Percentiles rank a stretch among this genome's conserved stretches.
phyloP scores from a whole-genome alignment of 441 rosid species.

The Eutrema salsugineum region DNA sequence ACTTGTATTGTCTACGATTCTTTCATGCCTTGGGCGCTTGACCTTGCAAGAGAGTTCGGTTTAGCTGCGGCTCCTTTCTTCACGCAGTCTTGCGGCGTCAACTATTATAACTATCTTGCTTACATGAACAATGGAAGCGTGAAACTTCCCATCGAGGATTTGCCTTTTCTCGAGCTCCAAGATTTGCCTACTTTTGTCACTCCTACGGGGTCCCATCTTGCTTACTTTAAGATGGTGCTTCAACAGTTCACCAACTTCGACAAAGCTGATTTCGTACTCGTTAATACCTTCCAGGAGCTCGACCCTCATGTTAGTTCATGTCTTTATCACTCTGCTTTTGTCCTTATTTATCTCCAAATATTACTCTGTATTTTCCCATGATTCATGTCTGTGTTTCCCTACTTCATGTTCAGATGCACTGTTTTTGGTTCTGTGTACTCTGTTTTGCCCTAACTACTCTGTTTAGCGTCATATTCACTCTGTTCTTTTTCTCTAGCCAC shows the following conservation, averaged over 20 bases:
- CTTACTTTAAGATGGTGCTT: slow-evolving; percentile 24
- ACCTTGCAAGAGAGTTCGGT: slow-evolving; percentile 37
- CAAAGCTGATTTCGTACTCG: slow-evolving; percentile 46
- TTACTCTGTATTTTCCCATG: neutral
- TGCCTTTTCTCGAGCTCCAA: slow-evolving; percentile 33
- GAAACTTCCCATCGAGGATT: slow-evolving; percentile 31
- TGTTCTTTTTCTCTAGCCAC: neutral
- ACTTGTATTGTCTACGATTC: slow-evolving; percentile 44
- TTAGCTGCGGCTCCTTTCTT: slow-evolving; percentile 34
- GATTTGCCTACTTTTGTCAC: slow-evolving; percentile 40
- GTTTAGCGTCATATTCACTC: neutral
- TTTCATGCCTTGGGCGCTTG: slow-evolving; percentile 37
- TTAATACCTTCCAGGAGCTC: slow-evolving; percentile 29
- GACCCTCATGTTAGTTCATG: slow-evolving; percentile 38
- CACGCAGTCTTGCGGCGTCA: slow-evolving; percentile 40
- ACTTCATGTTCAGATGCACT: neutral
- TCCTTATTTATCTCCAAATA: neutral
- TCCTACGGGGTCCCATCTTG: slow-evolving; percentile 37
- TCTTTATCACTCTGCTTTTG: neutral
- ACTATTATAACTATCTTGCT: slow-evolving; percentile 25
- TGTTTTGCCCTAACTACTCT: neutral
- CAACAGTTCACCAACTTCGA: slow-evolving; percentile 50
- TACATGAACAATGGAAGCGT: slow-evolving; percentile 14
- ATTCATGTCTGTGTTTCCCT: neutral
- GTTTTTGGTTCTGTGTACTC: neutral